A percentile compares a stretch with the other conserved stretches of the same genome.
phyloP scores from a whole-genome alignment of 2,329 filamentous ascomycete species.

The Sordariomycetes sp. region DNA sequence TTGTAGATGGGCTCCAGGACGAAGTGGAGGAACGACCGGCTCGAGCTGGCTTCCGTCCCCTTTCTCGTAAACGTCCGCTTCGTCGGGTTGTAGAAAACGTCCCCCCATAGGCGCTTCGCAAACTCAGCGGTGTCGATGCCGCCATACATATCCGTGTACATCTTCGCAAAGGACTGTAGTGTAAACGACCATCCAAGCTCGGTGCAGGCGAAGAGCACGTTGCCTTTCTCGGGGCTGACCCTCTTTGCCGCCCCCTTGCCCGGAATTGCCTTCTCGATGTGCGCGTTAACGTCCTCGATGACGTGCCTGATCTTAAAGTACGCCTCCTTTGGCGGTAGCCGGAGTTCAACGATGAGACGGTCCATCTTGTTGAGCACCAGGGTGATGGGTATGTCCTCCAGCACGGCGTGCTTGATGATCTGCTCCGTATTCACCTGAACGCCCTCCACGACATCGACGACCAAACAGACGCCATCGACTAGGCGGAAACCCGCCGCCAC shows the following conservation, averaged over 20 bases:
- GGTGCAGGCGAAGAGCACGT: conserved; percentile 91
- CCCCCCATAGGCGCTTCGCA: conserved; percentile 78
- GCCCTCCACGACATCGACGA: conserved; percentile 96
- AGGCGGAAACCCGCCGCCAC: conserved; percentile 78
- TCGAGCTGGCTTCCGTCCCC: conserved; percentile 63
- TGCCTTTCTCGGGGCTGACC: conserved; percentile 90
- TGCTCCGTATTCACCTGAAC: conserved; percentile 97
- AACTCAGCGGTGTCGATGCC: conserved; percentile 76
- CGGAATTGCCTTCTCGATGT: conserved; percentile 80
- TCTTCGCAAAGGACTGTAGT: conserved; percentile 82
- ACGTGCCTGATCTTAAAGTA: conserved; percentile 99
- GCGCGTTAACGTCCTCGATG: conserved; percentile 94
- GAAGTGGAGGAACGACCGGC: conserved; percentile 86
- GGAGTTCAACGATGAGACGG: conserved; percentile 82
- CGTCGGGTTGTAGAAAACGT: conserved; percentile 87
- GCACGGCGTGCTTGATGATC: conserved; percentile 88
- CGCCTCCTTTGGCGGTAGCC: conserved; percentile 84
- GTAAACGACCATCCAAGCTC: conserved; percentile 97
- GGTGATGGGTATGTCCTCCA: conserved; percentile 79
- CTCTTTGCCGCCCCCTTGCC: conserved; percentile 66
- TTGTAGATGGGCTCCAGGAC: conserved; percentile 97
- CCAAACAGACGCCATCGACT: conserved; percentile 81
- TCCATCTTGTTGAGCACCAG: conserved; percentile 97
- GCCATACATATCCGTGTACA: conserved; percentile 85
- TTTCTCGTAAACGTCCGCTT: conserved; percentile 90